A percentile compares a stretch with the other conserved stretches of the same genome.
These are phyloP conservation scores for Didymella pomorum DNA, from an alignment of 2,329 filamentous ascomycete genomes.

Conservation along the genomic window DNA sequence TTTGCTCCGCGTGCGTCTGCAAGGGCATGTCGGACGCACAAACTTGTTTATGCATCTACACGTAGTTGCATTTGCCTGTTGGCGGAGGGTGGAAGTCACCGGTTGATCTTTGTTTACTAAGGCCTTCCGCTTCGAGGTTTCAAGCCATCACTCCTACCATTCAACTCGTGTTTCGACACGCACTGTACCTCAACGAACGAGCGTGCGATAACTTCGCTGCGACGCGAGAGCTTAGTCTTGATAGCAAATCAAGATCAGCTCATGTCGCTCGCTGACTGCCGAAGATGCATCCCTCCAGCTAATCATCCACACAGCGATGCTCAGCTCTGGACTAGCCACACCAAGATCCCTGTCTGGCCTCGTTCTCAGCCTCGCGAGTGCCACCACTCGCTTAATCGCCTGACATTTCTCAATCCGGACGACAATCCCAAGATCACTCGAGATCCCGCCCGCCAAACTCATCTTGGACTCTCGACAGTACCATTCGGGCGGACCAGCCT, in stretches of 20 bases:
- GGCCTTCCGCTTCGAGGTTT: no score
- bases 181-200: background rate
- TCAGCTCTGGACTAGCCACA: conserved; percentile 6
- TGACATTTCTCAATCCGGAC: background rate
- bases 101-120: no score
- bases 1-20: no score
- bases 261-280: background rate
- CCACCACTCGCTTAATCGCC: conserved; percentile 3
- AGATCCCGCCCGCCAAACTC: background rate
- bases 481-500: background rate
- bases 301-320: conserved; percentile 6
- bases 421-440: background rate
- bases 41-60: no score
- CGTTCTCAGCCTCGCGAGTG: conserved; percentile 1
- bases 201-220: background rate
- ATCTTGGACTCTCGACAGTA: background rate
- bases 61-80: no score
- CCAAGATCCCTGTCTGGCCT: background rate
- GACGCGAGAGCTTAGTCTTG: no score
- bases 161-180: no score
- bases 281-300: background rate
- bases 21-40: no score
- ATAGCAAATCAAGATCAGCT: background rate
- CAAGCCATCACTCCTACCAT: no score
- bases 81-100: no score